A percentile compares a stretch with the other conserved stretches of the same genome.
Conservation (phyloP, 345 rosid genomes). For the Cardiospermum halicacabum region DNA sequence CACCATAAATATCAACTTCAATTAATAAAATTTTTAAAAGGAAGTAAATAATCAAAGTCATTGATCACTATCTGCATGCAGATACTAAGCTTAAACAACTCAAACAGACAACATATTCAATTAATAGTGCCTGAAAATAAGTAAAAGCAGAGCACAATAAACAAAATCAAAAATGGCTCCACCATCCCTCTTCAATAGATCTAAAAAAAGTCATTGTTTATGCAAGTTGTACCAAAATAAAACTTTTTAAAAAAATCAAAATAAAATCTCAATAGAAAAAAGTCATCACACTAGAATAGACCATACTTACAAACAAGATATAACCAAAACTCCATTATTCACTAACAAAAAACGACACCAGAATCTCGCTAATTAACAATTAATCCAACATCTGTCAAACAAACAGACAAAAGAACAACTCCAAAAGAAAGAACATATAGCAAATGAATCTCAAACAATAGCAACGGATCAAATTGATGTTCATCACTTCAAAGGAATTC, state of each 20-base stretch:
- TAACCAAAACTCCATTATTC: not conserved
- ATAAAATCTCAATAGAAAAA: not conserved
- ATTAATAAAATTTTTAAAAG: not conserved
- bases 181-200: not conserved
- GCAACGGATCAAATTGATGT: not conserved
- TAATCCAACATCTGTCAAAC: too few relatives aligned
- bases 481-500: not conserved
- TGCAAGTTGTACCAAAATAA: not conserved
- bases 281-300: not conserved
- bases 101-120: not conserved
- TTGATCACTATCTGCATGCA: not conserved
- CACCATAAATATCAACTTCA: not conserved
- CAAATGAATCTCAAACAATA: not conserved
- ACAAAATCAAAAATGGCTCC: slow-evolving; percentile 1
- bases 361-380: too few relatives aligned
- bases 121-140: not conserved
- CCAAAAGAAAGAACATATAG: not conserved
- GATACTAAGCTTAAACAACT: not conserved
- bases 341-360: not conserved
- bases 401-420: not conserved
- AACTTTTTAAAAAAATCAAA: not conserved
- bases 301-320: not conserved
- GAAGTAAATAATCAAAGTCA: not conserved
- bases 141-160: not conserved
- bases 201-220: not conserved